Conservation (phyloP, 2,329 filamentous ascomycete species). For the Pyricularia sp. region DNA sequence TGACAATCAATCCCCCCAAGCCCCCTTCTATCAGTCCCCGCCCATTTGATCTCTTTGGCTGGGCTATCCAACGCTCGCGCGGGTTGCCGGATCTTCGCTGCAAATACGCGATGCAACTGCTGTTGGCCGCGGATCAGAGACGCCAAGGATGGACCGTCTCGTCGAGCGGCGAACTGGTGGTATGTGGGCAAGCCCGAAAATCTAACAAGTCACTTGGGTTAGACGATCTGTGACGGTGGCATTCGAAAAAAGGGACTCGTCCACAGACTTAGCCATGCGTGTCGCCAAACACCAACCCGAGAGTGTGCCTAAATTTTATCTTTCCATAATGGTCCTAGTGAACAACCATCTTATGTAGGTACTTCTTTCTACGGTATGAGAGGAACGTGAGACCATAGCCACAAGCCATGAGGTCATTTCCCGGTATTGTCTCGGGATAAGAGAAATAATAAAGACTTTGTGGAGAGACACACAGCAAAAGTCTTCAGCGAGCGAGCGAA, state of each 20-base stretch:
- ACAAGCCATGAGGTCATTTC: too few relatives aligned
- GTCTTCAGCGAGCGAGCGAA: too few relatives aligned
- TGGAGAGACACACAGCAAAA: background rate
- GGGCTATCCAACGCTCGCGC: background rate
- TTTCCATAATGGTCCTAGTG: background rate
- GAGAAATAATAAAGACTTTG: too few relatives aligned
- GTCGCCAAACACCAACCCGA: too few relatives aligned
- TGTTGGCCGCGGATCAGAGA: background rate
- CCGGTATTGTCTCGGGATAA: too few relatives aligned
- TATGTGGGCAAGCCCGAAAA: background rate
- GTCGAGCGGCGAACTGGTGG: background rate
- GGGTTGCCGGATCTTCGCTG: background rate
- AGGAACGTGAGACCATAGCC: too few relatives aligned
- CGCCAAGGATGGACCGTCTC: background rate
- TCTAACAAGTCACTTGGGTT: background rate
- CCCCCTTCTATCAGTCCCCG: too few relatives aligned
- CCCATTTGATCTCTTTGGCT: background rate
- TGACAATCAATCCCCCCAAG: background rate
- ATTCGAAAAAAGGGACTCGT: background rate
- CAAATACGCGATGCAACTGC: background rate
- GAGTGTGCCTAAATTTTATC: background rate
- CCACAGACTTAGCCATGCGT: too few relatives aligned
- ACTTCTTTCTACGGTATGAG: too few relatives aligned
- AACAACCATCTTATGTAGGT: too few relatives aligned
- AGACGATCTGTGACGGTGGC: background rate